These are phyloP conservation scores for Oxytropis ochrocephala DNA, from an alignment of 306 rosid species.

Conservation along the genomic window DNA sequence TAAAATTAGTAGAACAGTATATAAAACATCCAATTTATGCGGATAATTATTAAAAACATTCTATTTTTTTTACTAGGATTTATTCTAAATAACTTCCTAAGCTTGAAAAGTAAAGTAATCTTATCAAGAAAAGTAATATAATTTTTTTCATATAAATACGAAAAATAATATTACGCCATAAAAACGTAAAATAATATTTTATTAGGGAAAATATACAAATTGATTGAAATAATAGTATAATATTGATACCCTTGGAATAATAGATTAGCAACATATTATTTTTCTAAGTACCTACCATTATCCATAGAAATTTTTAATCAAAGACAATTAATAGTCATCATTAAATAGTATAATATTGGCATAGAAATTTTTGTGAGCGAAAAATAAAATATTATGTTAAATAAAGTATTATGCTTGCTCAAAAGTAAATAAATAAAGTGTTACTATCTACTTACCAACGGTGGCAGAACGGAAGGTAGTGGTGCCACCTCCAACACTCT, in stretches of 20 bases:
- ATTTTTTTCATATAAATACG: no score
- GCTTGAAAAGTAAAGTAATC: background rate
- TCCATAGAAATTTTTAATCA: no score
- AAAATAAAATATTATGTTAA: background rate
- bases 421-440: background rate
- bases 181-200: background rate
- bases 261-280: background rate
- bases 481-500: conserved; percentile 81
- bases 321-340: background rate
- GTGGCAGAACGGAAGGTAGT: conserved; percentile 81
- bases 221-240: background rate
- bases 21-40: background rate
- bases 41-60: background rate
- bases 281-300: no score
- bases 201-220: background rate
- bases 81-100: background rate
- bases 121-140: no score
- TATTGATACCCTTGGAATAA: background rate
- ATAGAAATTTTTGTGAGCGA: background rate
- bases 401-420: no score
- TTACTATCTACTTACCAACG: conserved; percentile 48
- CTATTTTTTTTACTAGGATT: background rate
- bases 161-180: no score
- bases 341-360: background rate
- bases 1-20: background rate